These are phyloP conservation scores for Fusarium concolor DNA, from an alignment of 2,329 filamentous ascomycete genomes.

Conservation along the genomic window DNA sequence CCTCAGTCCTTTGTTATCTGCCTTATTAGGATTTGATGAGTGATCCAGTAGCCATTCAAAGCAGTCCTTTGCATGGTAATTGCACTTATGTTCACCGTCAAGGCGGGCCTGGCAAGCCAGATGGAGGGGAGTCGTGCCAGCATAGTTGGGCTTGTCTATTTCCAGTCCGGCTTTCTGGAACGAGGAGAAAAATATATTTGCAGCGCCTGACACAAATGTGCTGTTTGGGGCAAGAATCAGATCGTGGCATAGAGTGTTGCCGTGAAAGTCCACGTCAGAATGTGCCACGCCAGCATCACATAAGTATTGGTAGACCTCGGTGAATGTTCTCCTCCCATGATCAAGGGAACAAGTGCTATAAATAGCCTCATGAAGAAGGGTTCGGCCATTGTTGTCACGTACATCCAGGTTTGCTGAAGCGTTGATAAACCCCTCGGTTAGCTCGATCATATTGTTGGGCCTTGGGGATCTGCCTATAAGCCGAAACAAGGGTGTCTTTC, in stretches of 20 bases:
- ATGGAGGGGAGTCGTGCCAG: slow-evolving; percentile 32
- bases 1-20: slow-evolving; percentile 19
- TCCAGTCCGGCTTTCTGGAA: slow-evolving; percentile 15
- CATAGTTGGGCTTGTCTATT: slow-evolving; percentile 14
- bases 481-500: slow-evolving; percentile 19
- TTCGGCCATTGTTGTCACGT: slow-evolving; percentile 18
- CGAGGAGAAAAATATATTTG: background rate
- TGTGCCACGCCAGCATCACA: slow-evolving; percentile 22
- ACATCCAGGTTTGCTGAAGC: background rate
- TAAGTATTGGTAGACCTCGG: slow-evolving; percentile 11
- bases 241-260: slow-evolving; percentile 36
- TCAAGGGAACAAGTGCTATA: background rate
- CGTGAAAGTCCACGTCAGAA: slow-evolving; percentile 17
- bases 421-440: slow-evolving; percentile 5
- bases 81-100: background rate
- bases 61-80: background rate
- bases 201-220: background rate
- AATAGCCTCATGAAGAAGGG: slow-evolving; percentile 24
- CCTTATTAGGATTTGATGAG: background rate
- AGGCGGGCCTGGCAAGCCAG: slow-evolving; percentile 12
- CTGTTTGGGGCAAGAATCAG: background rate
- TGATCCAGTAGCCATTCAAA: slow-evolving; percentile 13
- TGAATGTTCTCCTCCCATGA: background rate
- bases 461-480: background rate
- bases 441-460: background rate